Evolutionary conservation across 306 rosid species (phyloP).

Genomic region (Rosa chinensis): DNA sequence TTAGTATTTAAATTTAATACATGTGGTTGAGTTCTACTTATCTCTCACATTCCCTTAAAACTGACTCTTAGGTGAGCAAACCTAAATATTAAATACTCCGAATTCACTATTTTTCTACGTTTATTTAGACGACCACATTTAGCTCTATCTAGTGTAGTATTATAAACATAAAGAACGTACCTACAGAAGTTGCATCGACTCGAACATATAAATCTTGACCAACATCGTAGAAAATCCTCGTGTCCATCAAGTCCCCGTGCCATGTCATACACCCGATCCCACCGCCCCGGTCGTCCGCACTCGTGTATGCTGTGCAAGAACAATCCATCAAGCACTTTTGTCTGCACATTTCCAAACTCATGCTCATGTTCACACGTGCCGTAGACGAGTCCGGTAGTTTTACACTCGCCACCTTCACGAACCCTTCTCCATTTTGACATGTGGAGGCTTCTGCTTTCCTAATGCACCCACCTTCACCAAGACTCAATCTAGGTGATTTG

Average conservation of each 20-base stretch:
- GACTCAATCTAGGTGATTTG: conserved; percentile 25
- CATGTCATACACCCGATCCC: conserved; percentile 48
- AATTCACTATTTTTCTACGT: too few relatives aligned
- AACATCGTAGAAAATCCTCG: conserved; percentile 18
- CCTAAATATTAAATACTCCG: too few relatives aligned
- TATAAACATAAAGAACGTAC: background rate
- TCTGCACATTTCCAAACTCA: conserved; percentile 32
- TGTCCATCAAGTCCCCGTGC: conserved; percentile 49
- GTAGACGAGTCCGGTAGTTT: conserved; percentile 46
- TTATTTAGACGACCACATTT: too few relatives aligned
- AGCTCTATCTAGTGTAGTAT: too few relatives aligned
- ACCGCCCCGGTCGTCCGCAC: conserved; percentile 27
- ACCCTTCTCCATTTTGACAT: conserved; percentile 61
- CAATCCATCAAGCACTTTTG: conserved; percentile 46
- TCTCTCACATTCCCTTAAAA: too few relatives aligned
- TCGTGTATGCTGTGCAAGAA: conserved; percentile 45
- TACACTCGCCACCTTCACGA: conserved; percentile 28
- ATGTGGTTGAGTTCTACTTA: too few relatives aligned
- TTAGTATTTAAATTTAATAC: too few relatives aligned
- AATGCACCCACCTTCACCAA: conserved; percentile 46
- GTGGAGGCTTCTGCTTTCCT: conserved; percentile 25
- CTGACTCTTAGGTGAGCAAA: too few relatives aligned
- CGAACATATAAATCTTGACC: conserved; percentile 48
- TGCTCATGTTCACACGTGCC: conserved; percentile 23
- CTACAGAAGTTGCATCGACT: conserved; percentile 31